Evolutionary conservation across 768 basidiomycete species (phyloP), one percentile per base, ranked within the genome.

Genomic region (Lactarius akahatsu): DNA sequence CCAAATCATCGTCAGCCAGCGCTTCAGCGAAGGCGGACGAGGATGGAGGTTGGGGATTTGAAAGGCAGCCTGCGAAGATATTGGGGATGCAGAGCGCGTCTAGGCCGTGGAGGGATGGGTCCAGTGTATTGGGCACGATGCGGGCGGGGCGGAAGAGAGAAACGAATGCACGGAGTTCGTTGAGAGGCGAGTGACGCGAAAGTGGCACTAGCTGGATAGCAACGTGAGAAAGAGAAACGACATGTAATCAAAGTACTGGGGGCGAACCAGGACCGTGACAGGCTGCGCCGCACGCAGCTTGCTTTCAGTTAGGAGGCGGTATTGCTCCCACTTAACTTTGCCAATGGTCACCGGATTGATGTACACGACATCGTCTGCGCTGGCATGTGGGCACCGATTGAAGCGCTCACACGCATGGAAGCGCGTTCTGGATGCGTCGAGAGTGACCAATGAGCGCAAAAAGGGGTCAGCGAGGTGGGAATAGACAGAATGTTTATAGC

Each of bases 351-450:
- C 85, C 13, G 94, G 91, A 70, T 96, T 96, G 61, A 98, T 81
- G 65, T 91, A 92, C 0, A 98, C 88, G 38, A 97, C 86, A 26
- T 78, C 81, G 57, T 82, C 81, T 6, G 85, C 55, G 62, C 72
- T 71, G 38, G 61, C 74, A 34, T 83, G 80, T 11, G 81, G 73
- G 71, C 95, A 96, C 11, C 91, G 85, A 71, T 86, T 78, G 66
- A 88, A 88, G 1, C 93, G 84, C 71, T 98, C 96, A 72, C 96
- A 98, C 0, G 96, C 95, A 72, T 99, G 96, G 73, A 98, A 97
- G 1, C 94, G 85, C 3, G 93, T 91, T 1, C 79, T 76, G 4
- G 77, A 74, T 4, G 83, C 76, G 54, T 94, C 88, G 15, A 78
- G 78, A 1, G 90, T 90, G 50, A 87, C 78, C 59, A 92, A 82